Evolutionary conservation across 495 filamentous ascomycete genomes (phyloP), one percentile per base, ranked within the genome.

Genomic region (Cairneyella variabilis): DNA sequence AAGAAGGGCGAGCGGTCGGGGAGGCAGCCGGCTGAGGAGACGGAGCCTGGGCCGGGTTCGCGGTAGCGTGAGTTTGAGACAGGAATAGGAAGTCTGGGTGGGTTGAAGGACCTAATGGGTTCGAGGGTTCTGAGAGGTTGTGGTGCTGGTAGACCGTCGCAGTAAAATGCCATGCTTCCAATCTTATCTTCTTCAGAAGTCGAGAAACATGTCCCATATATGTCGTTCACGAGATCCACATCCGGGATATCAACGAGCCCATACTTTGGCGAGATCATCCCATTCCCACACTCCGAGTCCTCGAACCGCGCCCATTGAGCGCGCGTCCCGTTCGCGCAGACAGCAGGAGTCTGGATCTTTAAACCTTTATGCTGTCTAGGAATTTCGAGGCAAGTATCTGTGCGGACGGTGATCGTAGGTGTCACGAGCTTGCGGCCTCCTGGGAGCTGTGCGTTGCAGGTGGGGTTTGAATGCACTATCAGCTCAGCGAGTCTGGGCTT

Each of bases 301-400:
- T 44, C 41, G 41, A 44, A 44, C 14, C 21, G 16, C 6, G 41
- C 41, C 41, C 41, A 25, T 44, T 44, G 16, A 12, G 41, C 41
- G 18, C 41, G 41, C 12, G 16, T 44, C 14, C 41, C 41, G 23
- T 44, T 44, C 16, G 41, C 16, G 17, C 41, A 44, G 21, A 44
- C 17, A 22, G 41, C 41, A 3, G 41, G 17, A 21, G 17, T 22
- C 5, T 16, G 16, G 21, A 44, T 44, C 41, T 21, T 16, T 21
- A 44, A n/a, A n/a, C n/a, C n/a, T n/a, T n/a, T 12, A 14, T 11
- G 11, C 16, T 20, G 21, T 3, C 41, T 21, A 20, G 41, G 41
- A 5, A 34, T 14, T 8, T 8, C 30, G 30, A 34, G 14, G 30
- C 30, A 34, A 34, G 30, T 34, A 14, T 34, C 30, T 34, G 14